phyloP scores from a whole-genome alignment of 1,284 basidiomycete genomes.

The Pascua guehoae region DNA sequence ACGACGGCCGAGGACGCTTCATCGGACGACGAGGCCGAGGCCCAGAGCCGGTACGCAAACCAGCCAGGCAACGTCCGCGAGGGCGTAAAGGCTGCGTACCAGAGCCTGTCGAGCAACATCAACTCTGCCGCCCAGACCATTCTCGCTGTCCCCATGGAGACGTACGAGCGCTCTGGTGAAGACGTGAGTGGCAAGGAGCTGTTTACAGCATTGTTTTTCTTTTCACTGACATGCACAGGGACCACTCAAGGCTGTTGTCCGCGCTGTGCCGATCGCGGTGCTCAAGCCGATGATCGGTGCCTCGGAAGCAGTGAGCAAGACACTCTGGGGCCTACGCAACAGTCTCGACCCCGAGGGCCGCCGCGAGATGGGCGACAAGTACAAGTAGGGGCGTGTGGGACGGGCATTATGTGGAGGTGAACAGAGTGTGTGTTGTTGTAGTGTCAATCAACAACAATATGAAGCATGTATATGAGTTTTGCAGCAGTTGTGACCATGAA shows the following conservation, averaged over 20 bases:
- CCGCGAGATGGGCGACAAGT: conserved; percentile 79
- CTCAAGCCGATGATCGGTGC: conserved; percentile 95
- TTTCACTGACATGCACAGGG: conserved; percentile 59
- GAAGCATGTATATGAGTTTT: not conserved
- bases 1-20: conserved; percentile 3
- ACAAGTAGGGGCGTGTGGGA: conserved; percentile 55
- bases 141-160: conserved; percentile 97
- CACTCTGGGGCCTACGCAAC: conserved; percentile 85
- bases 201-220: too few relatives aligned
- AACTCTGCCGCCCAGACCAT: conserved; percentile 96
- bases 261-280: conserved; percentile 94
- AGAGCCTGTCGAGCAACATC: conserved; percentile 75
- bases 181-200: conserved; percentile 58
- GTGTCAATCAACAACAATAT: not conserved
- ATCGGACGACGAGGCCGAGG: conserved; percentile 46
- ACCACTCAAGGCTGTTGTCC: conserved; percentile 82
- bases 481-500: not conserved
- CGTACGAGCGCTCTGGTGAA: conserved; percentile 84
- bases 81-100: conserved; percentile 86
- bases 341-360: conserved; percentile 74
- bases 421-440: not conserved
- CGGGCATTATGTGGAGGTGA: not conserved
- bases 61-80: conserved; percentile 80
- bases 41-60: conserved; percentile 76
- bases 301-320: conserved; percentile 92